Evolutionary conservation across 345 rosid species (phyloP).

Genomic region (Eucalyptus grandis): DNA sequence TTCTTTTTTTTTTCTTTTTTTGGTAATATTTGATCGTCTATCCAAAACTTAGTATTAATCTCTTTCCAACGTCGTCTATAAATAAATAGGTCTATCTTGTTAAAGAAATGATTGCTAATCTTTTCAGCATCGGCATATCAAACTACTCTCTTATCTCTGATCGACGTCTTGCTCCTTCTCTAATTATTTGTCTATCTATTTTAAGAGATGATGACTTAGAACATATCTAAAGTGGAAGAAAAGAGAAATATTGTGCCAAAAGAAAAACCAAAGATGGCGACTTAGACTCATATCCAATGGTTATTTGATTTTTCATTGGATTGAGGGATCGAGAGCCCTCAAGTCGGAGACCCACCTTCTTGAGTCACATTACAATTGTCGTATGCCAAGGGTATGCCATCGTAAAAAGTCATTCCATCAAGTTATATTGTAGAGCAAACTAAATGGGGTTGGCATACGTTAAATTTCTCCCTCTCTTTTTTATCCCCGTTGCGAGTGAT

Average conservation of each 20-base stretch:
- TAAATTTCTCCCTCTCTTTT: too few species aligned
- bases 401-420: too few species aligned
- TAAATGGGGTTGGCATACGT: too few species aligned
- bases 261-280: neutral
- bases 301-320: too few species aligned
- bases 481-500: too few species aligned
- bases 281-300: neutral
- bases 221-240: too few species aligned
- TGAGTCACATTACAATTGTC: too few species aligned
- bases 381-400: too few species aligned
- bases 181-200: neutral
- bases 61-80: neutral
- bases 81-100: neutral
- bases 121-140: neutral
- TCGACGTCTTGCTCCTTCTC: neutral
- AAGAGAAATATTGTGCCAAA: neutral
- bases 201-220: neutral
- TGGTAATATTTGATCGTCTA: neutral
- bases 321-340: neutral
- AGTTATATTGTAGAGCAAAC: too few species aligned
- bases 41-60: neutral
- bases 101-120: neutral
- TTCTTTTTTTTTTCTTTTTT: too few species aligned
- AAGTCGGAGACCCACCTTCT: neutral
- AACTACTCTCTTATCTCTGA: neutral